Evolutionary conservation across 2,329 filamentous ascomycete genomes (phyloP), one percentile per base, ranked within the genome.

Genomic region (Passalora sequoiae): DNA sequence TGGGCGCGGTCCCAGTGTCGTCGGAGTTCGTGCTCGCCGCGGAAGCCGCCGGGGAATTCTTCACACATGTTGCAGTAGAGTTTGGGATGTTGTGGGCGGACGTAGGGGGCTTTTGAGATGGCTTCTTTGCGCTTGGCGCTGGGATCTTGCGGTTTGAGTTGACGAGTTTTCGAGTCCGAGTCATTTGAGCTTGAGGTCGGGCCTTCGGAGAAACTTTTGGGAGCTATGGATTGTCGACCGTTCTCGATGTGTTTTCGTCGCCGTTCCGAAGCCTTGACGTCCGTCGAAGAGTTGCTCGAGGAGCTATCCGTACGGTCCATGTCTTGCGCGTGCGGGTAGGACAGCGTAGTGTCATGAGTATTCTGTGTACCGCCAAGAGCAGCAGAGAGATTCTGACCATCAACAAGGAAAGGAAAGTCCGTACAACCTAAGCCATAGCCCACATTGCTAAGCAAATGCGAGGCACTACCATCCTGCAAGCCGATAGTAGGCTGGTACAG

Each of bases 21-120:
- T 15, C 68, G 66, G 13, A 74, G 65, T 63, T 95, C 89, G 61
- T 94, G 89, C 17, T 89, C 85, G 41, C 89, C 89, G 24, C 89
- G 81, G 65, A 94, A 94, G 32, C 86, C 88, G 13, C 84, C 77
- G 0, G 82, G 83, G 40, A 86, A 77, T 43, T 86, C 81, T 39
- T 75, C 74, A 68, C 88, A 95, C 46, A 77, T 69, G 1, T 67
- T 62, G 63, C 89, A 94, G 60, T 76, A 77, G 49, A 86, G 80
- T 63, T 85, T 87, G 25, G 78, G 77, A 48, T 85, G 81, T 56
- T 78, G 78, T 19, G 84, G 84, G 12, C 85, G 81, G 43, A 75
- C 69, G 49, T 80, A 75, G 1, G 74, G 71, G 20, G 74, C 69
- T 57, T 78, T 80, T 46, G 71, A 59, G 53, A 71, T 64, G 30